A percentile compares a stretch with the other conserved stretches of the same genome.
phyloP scores from a whole-genome alignment of 768 basidiomycete genomes.

The Tylopilus balloui region DNA sequence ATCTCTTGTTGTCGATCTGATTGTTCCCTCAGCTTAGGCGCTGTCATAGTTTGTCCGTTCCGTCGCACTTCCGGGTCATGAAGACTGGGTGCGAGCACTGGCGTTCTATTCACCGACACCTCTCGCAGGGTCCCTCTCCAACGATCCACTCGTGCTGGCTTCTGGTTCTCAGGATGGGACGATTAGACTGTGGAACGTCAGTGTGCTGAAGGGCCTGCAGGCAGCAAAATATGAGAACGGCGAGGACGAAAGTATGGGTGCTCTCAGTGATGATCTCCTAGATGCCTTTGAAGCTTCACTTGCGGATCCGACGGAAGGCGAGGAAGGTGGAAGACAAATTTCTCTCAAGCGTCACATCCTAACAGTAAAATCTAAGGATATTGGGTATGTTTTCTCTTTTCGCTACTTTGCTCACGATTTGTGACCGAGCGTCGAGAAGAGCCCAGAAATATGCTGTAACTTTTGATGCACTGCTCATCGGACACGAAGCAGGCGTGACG shows the following conservation, averaged over 20 bases:
- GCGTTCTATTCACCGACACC: slow-evolving; percentile 48
- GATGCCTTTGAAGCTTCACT: slow-evolving; percentile 87
- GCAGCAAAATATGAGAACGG: slow-evolving; percentile 9
- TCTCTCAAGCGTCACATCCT: slow-evolving; percentile 84
- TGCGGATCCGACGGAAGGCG: slow-evolving; percentile 61
- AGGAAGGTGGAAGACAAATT: slow-evolving; percentile 80
- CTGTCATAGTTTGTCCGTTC: slow-evolving; percentile 52
- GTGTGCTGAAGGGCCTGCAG: slow-evolving; percentile 33
- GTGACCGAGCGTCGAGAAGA: slow-evolving; percentile 27
- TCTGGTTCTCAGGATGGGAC: slow-evolving; percentile 95
- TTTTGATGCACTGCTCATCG: slow-evolving; percentile 90
- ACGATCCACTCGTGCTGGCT: slow-evolving; percentile 65
- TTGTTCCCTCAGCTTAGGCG: background rate
- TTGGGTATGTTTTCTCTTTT: slow-evolving; percentile 14
- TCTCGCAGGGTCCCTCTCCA: slow-evolving; percentile 9
- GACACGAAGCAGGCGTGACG: slow-evolving; percentile 94
- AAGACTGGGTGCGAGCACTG: slow-evolving; percentile 91
- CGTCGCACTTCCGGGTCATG: slow-evolving; percentile 72
- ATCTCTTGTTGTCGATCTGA: slow-evolving; percentile 3
- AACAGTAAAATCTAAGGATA: slow-evolving; percentile 48
- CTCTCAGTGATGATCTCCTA: slow-evolving; percentile 67
- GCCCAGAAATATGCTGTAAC: slow-evolving; percentile 66
- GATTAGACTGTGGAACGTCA: slow-evolving; percentile 89
- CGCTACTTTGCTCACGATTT: slow-evolving; percentile 23
- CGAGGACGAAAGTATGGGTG: slow-evolving; percentile 20